Percentiles rank a stretch among this genome's conserved stretches.
Evolutionary conservation across 192 early-diverging fungal species (phyloP).

Genomic region (Coemansia sp.): DNA sequence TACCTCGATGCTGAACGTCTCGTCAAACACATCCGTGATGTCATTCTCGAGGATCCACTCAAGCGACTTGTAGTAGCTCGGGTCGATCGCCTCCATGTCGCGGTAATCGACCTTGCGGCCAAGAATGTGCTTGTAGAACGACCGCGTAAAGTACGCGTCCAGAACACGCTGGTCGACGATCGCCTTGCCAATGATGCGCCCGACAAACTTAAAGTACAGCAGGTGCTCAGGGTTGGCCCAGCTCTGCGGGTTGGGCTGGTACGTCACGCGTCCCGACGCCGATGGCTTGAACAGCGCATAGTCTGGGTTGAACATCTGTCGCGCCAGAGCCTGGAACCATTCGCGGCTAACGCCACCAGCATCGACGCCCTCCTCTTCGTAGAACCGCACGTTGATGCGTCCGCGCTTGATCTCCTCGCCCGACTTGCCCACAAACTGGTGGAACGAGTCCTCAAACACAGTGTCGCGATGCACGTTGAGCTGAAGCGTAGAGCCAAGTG

Average conservation of each 20-base stretch:
- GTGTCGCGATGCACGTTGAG: constrained; percentile 88
- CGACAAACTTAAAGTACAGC: constrained; percentile 96
- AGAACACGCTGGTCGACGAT: constrained; percentile 93
- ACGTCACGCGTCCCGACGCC: constrained; percentile 91
- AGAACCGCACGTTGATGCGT: constrained; percentile 89
- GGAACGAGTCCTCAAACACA: constrained; percentile 97
- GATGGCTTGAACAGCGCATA: constrained; percentile 98
- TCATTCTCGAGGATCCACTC: constrained; percentile 98
- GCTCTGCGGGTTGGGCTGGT: constrained; percentile 95
- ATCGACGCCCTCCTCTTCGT: constrained; percentile 97
- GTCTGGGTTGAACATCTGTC: constrained; percentile 98
- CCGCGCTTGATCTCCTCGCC: constrained; percentile 94
- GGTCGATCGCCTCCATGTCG: constrained; percentile 97
- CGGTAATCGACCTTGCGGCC: constrained; percentile 90
- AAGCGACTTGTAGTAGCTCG: constrained; percentile 93
- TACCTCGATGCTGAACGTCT: constrained; percentile 91
- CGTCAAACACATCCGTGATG: constrained; percentile 90
- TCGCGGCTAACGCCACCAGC: constrained; percentile 96
- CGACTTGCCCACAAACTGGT: constrained; percentile 82
- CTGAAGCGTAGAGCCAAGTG: constrained; percentile 58
- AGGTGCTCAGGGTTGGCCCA: constrained; percentile 92
- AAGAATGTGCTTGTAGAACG: constrained; percentile 98
- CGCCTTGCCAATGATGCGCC: constrained; percentile 98
- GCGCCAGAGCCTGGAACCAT: constrained; percentile 95
- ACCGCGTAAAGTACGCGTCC: constrained; percentile 96